phyloP scores from a whole-genome alignment of 2,329 filamentous ascomycete genomes.

The Pseudogymnoascus sp. region DNA sequence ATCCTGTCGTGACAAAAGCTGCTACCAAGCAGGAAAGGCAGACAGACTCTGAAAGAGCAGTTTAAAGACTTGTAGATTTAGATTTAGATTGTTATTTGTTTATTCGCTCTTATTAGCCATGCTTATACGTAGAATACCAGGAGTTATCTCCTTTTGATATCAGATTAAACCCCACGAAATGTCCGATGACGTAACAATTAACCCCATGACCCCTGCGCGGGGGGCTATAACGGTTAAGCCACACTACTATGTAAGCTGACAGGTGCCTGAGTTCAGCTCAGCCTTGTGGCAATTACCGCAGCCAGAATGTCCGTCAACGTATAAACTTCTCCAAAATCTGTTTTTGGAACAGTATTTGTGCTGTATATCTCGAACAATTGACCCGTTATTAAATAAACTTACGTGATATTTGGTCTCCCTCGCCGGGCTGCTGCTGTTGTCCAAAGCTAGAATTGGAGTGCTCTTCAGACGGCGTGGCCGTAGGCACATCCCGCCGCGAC shows the following conservation, averaged over 20 bases:
- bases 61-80: neutral
- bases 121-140: neutral
- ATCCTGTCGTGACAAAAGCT: neutral
- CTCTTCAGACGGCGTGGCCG: neutral
- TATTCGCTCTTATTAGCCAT: neutral
- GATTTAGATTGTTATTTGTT: neutral
- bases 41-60: neutral
- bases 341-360: neutral
- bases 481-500: neutral
- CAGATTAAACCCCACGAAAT: neutral
- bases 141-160: neutral
- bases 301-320: neutral
- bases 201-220: neutral
- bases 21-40: neutral
- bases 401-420: neutral
- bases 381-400: neutral
- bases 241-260: neutral
- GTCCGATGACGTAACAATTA: neutral
- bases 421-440: neutral
- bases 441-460: neutral
- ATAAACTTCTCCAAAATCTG: neutral
- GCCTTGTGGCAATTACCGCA: neutral
- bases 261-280: neutral
- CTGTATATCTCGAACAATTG: neutral
- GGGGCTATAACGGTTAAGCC: neutral